Evolutionary conservation across 352 stramenopile species (phyloP).

Genomic region (Phytopythium delawarense): DNA sequence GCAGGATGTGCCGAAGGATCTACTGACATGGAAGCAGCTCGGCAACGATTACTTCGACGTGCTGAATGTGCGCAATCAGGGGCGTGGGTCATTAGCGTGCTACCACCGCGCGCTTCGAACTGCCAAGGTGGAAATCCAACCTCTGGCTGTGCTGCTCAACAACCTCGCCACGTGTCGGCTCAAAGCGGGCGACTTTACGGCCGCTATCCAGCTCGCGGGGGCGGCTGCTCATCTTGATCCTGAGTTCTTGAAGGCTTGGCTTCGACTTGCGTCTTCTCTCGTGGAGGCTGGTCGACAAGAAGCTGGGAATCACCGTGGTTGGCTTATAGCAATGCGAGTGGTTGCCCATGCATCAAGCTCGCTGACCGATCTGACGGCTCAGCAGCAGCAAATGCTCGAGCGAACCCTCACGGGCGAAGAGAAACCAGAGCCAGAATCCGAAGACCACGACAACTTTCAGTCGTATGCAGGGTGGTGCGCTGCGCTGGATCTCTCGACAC

Average conservation of each 20-base stretch:
- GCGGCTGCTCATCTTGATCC: constrained; percentile 14
- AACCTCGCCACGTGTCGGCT: constrained; percentile 20
- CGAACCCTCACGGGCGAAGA: background rate
- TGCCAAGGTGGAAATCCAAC: background rate
- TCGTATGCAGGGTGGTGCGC: constrained; percentile 15
- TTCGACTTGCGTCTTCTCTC: constrained; percentile 14
- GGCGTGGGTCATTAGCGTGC: constrained; percentile 12
- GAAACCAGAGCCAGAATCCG: background rate
- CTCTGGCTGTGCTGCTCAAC: constrained; percentile 14
- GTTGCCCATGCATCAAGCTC: background rate
- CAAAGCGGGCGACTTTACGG: constrained; percentile 12
- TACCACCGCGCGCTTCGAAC: constrained; percentile 14
- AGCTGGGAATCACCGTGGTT: background rate
- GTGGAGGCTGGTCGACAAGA: background rate
- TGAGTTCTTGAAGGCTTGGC: constrained; percentile 18
- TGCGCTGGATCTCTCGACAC: background rate
- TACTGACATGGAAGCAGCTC: constrained; percentile 19
- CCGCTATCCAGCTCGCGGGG: constrained; percentile 17
- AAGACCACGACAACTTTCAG: background rate
- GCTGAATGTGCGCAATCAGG: constrained; percentile 11
- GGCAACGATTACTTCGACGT: constrained; percentile 20
- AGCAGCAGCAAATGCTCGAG: background rate
- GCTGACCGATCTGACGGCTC: background rate
- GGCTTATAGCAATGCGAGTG: background rate
- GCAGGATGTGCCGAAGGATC: constrained; percentile 15